These are phyloP conservation scores for Musa balbisiana DNA, from an alignment of 202 grass and related monocot genomes.

Conservation along the genomic window DNA sequence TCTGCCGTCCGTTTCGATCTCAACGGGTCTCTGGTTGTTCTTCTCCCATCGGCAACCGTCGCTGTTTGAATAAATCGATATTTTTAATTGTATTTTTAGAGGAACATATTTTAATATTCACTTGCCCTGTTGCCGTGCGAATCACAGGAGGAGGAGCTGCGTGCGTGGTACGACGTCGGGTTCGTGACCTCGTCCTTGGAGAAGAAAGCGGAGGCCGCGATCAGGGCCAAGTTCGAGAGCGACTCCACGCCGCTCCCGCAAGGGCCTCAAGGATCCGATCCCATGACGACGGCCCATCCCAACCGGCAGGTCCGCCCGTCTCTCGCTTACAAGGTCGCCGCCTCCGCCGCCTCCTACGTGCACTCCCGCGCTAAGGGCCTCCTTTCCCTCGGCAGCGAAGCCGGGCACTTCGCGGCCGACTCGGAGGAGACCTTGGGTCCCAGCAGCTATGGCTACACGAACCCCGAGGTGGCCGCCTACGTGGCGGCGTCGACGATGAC, in stretches of 20 bases:
- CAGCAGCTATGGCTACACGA: conserved; percentile 28
- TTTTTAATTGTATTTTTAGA: too few relatives aligned
- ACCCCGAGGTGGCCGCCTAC: conserved; percentile 74
- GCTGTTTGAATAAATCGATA: too few relatives aligned
- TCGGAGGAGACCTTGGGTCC: not conserved
- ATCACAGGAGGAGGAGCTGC: conserved; percentile 41
- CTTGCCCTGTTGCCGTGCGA: not conserved
- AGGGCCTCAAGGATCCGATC: not conserved
- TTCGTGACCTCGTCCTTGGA: conserved; percentile 70
- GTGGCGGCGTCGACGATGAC: conserved; percentile 87
- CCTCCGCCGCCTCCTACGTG: conserved; percentile 78
- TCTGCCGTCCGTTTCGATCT: not conserved
- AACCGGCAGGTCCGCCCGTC: conserved; percentile 33
- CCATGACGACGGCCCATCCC: conserved; percentile 24
- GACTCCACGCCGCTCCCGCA: conserved; percentile 37
- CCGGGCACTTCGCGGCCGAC: not conserved
- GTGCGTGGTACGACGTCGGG: conserved; percentile 44
- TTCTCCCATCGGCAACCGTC: too few relatives aligned
- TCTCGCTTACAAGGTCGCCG: conserved; percentile 76
- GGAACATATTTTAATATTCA: not conserved
- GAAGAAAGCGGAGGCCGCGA: conserved; percentile 57
- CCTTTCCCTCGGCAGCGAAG: conserved; percentile 29
- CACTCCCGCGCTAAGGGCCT: conserved; percentile 53
- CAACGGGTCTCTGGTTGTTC: not conserved
- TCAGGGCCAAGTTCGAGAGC: conserved; percentile 36